A percentile compares a stretch with the other conserved stretches of the same genome.
Conservation (phyloP, 139 green algal genomes). For the Helicosporidium sp. region DNA sequence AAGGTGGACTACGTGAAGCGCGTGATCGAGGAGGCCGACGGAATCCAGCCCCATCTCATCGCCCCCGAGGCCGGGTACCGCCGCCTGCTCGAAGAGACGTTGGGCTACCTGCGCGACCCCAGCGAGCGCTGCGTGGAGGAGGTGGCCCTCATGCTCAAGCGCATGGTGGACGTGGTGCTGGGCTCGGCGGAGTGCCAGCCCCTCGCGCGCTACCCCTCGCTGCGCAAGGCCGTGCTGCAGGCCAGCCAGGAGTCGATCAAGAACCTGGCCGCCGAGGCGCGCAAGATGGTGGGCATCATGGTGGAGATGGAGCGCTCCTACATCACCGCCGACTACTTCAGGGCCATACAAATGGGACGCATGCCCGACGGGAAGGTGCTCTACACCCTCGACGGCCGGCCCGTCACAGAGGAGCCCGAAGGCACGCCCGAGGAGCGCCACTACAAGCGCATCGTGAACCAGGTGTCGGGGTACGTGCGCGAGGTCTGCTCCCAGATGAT, state of each 20-base stretch:
- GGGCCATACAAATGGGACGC: conserved; percentile 22
- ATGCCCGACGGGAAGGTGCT: conserved; percentile 28
- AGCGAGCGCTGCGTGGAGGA: conserved; percentile 41
- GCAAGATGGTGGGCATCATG: conserved; percentile 45
- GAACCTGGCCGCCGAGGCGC: conserved; percentile 29
- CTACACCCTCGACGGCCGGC: conserved; percentile 25
- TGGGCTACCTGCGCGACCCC: conserved; percentile 22
- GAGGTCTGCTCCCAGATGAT: conserved; percentile 71
- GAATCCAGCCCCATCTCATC: conserved; percentile 92
- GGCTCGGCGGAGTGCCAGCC: conserved; percentile 31
- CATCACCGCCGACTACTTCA: conserved; percentile 77
- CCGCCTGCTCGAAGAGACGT: conserved; percentile 58
- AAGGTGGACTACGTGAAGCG: conserved; percentile 65
- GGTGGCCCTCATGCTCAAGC: conserved; percentile 63
- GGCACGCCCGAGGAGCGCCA: conserved; percentile 28
- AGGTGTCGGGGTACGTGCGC: conserved; percentile 70
- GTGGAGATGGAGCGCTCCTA: conserved; percentile 87
- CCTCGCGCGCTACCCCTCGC: conserved; percentile 53
- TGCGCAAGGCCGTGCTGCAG: conserved; percentile 59
- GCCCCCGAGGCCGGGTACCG: conserved; percentile 87
- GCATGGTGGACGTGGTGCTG: conserved; percentile 56
- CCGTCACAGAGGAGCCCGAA: conserved; percentile 25
- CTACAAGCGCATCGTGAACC: conserved; percentile 51
- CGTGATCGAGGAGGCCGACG: conserved; percentile 80
- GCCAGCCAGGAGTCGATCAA: conserved; percentile 42